phyloP scores from a whole-genome alignment of 1,284 basidiomycete genomes.

The Moniliella sp. region DNA sequence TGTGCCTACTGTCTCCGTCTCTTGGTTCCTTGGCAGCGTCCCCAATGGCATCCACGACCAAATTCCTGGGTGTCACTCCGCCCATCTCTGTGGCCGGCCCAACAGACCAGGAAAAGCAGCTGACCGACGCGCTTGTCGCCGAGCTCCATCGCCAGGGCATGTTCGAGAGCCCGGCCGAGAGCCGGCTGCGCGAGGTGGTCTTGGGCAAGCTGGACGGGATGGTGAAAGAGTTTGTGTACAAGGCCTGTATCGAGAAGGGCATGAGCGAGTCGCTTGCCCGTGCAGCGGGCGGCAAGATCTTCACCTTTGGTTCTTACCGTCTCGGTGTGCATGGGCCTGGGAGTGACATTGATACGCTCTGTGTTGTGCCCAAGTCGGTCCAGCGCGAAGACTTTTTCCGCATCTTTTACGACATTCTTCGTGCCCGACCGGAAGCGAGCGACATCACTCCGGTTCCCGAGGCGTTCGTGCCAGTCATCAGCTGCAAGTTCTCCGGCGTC shows the following conservation, averaged over 20 bases:
- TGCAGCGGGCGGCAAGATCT: conserved; percentile 87
- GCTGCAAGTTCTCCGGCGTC: conserved; percentile 70
- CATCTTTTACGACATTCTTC: conserved; percentile 70
- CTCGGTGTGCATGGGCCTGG: conserved; percentile 89
- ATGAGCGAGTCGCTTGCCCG: conserved; percentile 65
- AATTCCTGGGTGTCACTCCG: conserved; percentile 50
- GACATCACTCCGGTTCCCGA: conserved; percentile 84
- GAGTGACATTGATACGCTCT: conserved; percentile 92
- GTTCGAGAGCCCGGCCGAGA: conserved; percentile 74
- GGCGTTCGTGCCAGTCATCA: conserved; percentile 86
- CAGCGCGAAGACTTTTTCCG: conserved; percentile 87
- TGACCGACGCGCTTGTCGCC: conserved; percentile 67
- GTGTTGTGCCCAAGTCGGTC: conserved; percentile 88
- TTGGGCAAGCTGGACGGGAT: conserved; percentile 69
- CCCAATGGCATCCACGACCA: too few relatives aligned
- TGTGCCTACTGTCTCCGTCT: too few relatives aligned
- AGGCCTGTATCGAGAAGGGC: conserved; percentile 55
- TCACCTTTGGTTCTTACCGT: conserved; percentile 66
- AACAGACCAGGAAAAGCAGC: conserved; percentile 24
- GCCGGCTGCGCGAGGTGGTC: conserved; percentile 70
- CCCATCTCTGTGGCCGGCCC: conserved; percentile 49
- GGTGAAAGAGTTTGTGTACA: conserved; percentile 79
- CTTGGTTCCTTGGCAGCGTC: too few relatives aligned
- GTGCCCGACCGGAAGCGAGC: conserved; percentile 59
- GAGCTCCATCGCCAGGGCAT: conserved; percentile 67